phyloP scores from a whole-genome alignment of 2,329 filamentous ascomycete genomes.

The Penicillium decumbens region DNA sequence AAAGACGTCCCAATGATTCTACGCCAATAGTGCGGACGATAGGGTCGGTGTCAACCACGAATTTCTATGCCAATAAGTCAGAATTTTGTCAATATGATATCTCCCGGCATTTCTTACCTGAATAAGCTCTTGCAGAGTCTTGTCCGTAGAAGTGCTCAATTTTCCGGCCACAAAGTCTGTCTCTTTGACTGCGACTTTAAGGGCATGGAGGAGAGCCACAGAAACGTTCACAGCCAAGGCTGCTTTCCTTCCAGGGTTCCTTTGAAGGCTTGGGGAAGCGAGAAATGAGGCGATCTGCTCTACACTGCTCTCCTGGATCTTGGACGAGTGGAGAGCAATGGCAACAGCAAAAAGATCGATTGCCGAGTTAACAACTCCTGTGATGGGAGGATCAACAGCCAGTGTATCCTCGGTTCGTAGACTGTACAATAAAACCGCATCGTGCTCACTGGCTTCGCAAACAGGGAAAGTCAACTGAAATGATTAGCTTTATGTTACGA shows the following conservation, averaged over 20 bases:
- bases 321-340: constrained; percentile 80
- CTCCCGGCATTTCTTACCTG: constrained; percentile 56
- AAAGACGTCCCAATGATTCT: constrained; percentile 78
- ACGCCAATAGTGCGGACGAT: constrained; percentile 82
- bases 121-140: constrained; percentile 62
- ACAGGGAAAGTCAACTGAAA: constrained; percentile 56
- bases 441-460: constrained; percentile 80
- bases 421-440: constrained; percentile 73
- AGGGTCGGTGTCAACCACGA: constrained; percentile 77
- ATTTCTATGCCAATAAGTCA: constrained; percentile 45
- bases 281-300: constrained; percentile 90
- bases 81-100: neutral
- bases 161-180: constrained; percentile 68
- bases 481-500: constrained; percentile 7
- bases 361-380: constrained; percentile 89
- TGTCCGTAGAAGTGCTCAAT: constrained; percentile 72
- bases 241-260: constrained; percentile 81
- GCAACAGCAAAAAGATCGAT: constrained; percentile 90
- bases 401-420: constrained; percentile 45
- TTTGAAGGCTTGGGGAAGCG: constrained; percentile 71
- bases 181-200: constrained; percentile 81
- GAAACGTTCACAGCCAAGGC: constrained; percentile 90
- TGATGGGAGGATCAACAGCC: constrained; percentile 74
- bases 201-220: constrained; percentile 69
- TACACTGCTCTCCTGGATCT: constrained; percentile 91